Conservation (phyloP, 2,329 filamentous ascomycete genomes). For the Ceratocystis alfenasii region DNA sequence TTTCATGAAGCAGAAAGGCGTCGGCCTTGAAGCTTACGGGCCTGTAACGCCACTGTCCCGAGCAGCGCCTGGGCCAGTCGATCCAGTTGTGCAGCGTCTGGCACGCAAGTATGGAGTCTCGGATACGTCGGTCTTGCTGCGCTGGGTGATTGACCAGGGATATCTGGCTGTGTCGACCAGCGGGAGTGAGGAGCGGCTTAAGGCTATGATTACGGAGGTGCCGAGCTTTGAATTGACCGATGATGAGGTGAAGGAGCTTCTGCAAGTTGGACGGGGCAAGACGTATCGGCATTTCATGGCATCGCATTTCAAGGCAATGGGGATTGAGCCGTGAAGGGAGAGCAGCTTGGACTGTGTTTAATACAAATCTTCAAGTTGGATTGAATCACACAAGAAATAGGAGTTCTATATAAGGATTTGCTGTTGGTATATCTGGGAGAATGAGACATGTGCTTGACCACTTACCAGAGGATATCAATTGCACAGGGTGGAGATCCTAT, state of each 20-base stretch:
- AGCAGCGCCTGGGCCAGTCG: neutral
- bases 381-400: too few relatives aligned
- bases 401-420: too few relatives aligned
- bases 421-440: too few relatives aligned
- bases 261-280: constrained; percentile 4
- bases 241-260: constrained; percentile 13
- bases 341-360: too few relatives aligned
- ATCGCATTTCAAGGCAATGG: constrained; percentile 16
- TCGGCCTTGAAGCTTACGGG: constrained; percentile 52
- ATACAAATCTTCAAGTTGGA: too few relatives aligned
- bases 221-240: constrained; percentile 21
- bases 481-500: too few relatives aligned
- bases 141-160: constrained; percentile 15
- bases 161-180: constrained; percentile 21
- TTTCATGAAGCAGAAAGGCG: constrained; percentile 45
- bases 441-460: too few relatives aligned
- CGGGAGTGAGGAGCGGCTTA: constrained; percentile 23
- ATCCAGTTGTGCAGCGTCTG: neutral
- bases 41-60: constrained; percentile 29
- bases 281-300: constrained; percentile 9
- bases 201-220: constrained; percentile 23
- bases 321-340: constrained; percentile 1
- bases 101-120: constrained; percentile 9
- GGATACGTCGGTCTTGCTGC: constrained; percentile 9
- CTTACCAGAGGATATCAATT: too few relatives aligned